Percentiles rank a stretch among this genome's conserved stretches.
Evolutionary conservation across 2,329 filamentous ascomycete species (phyloP).

Genomic region (Polytolypa hystricis): DNA sequence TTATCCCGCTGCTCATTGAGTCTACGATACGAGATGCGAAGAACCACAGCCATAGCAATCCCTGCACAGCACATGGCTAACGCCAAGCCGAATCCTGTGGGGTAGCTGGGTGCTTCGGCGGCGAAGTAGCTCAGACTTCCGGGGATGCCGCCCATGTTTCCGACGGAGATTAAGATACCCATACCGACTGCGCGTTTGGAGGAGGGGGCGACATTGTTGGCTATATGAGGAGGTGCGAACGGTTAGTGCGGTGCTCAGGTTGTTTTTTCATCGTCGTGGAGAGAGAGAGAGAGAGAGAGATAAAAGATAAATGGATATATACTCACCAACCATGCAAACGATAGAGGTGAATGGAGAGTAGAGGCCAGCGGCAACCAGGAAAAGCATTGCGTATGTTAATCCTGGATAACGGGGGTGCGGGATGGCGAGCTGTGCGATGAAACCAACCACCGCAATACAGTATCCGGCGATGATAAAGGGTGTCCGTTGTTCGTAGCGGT

Average conservation of each 20-base stretch:
- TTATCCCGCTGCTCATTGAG: slow-evolving; percentile 25
- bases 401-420: slow-evolving; percentile 10
- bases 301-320: too few relatives aligned
- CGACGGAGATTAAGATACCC: slow-evolving; percentile 31
- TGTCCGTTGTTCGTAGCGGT: slow-evolving; percentile 19
- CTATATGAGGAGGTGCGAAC: too few relatives aligned
- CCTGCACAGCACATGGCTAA: slow-evolving; percentile 19
- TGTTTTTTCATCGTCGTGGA: neutral
- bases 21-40: slow-evolving; percentile 21
- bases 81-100: slow-evolving; percentile 24
- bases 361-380: slow-evolving; percentile 9
- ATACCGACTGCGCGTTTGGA: slow-evolving; percentile 34
- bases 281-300: too few relatives aligned
- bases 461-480: slow-evolving; percentile 48
- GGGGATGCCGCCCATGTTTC: slow-evolving; percentile 29
- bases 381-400: slow-evolving; percentile 11
- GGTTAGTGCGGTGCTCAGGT: too few relatives aligned
- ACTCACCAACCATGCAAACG: slow-evolving; percentile 9
- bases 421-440: slow-evolving; percentile 44
- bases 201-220: slow-evolving; percentile 26
- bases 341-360: slow-evolving; percentile 11
- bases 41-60: slow-evolving; percentile 14
- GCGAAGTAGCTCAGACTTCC: slow-evolving; percentile 25
- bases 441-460: slow-evolving; percentile 51
- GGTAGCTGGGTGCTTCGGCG: slow-evolving; percentile 19